Percentiles rank a stretch among this genome's conserved stretches.
Conservation (phyloP, 257 asterid genomes). For the Echium plantagineum region DNA sequence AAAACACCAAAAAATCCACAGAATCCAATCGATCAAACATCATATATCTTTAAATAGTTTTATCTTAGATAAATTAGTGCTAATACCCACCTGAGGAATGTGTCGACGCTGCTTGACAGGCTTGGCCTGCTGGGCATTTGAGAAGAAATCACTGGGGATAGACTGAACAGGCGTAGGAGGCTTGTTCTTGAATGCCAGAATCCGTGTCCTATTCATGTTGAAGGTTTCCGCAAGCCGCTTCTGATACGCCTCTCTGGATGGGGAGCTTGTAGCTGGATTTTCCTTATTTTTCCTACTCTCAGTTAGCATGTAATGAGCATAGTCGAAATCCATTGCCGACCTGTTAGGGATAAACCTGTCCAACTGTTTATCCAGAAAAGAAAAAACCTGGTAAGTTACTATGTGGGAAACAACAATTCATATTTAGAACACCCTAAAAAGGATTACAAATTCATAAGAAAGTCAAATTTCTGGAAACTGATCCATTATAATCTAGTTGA, state of each 20-base stretch:
- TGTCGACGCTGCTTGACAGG: constrained; percentile 48
- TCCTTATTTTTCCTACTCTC: constrained; percentile 61
- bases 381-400: neutral
- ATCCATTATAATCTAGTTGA: too few species aligned
- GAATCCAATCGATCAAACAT: neutral
- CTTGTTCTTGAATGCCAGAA: constrained; percentile 64
- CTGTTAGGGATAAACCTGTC: constrained; percentile 78
- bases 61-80: neutral
- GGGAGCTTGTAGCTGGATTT: constrained; percentile 39
- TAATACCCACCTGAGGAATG: constrained; percentile 56
- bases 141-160: constrained; percentile 26
- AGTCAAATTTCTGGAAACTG: neutral
- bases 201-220: constrained; percentile 61
- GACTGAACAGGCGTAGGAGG: constrained; percentile 45
- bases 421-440: too few species aligned
- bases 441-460: too few species aligned
- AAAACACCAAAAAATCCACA: neutral
- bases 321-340: constrained; percentile 66
- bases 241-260: constrained; percentile 64
- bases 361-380: constrained; percentile 28
- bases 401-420: neutral
- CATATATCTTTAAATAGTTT: too few species aligned
- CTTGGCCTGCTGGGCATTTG: constrained; percentile 38
- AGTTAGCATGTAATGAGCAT: constrained; percentile 62
- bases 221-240: constrained; percentile 66